These are phyloP conservation scores for Kwoniella pini DNA, from an alignment of 768 basidiomycete genomes.

Conservation along the genomic window DNA sequence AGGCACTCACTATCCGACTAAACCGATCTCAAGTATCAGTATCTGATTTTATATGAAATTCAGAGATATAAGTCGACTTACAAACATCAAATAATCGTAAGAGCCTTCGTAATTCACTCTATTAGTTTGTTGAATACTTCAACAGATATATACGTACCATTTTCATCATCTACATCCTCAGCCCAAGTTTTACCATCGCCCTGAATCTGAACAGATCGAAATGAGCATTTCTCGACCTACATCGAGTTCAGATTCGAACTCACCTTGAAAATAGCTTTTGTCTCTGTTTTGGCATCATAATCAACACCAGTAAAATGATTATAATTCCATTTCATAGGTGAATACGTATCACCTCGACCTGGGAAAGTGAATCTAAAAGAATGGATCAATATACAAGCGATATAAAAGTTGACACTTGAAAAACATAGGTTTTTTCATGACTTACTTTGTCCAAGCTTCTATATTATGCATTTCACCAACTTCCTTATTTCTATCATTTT, in stretches of 20 bases:
- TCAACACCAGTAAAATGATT: constrained; percentile 69
- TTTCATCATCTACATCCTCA: constrained; percentile 71
- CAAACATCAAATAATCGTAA: constrained; percentile 54
- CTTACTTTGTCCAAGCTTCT: constrained; percentile 61
- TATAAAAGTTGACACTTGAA: no score
- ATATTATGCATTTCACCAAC: constrained; percentile 67
- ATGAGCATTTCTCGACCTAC: neutral
- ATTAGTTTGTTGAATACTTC: neutral
- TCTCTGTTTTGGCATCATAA: constrained; percentile 71
- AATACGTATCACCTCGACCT: constrained; percentile 67
- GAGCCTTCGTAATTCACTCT: constrained; percentile 24
- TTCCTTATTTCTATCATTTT: constrained; percentile 66
- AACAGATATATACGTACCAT: constrained; percentile 62
- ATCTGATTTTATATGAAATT: neutral
- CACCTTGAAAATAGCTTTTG: constrained; percentile 62
- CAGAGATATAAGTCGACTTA: constrained; percentile 17
- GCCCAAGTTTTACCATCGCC: constrained; percentile 78
- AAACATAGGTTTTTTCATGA: no score
- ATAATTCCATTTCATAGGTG: constrained; percentile 57
- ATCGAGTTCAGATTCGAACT: neutral
- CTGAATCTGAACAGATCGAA: constrained; percentile 60
- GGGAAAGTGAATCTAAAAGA: constrained; percentile 68
- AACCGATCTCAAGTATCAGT: no score
- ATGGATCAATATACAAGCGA: no score
- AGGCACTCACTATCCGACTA: constrained; percentile 31